These are phyloP conservation scores for Nothophoma quercina DNA, from an alignment of 2,329 filamentous ascomycete species.

Conservation along the genomic window DNA sequence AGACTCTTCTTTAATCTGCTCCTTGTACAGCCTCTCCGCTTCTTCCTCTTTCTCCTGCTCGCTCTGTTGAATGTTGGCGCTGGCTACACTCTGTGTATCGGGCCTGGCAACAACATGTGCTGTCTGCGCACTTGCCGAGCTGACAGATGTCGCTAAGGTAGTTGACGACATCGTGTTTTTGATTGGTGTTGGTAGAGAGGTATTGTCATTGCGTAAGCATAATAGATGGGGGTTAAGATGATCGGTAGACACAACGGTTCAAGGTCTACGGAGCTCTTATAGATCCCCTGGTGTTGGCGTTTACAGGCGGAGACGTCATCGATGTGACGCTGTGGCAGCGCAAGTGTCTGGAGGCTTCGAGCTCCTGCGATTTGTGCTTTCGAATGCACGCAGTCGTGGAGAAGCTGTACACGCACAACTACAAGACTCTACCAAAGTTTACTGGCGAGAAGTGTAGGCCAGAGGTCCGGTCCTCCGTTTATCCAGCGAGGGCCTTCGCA, in stretches of 20 bases:
- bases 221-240: too few relatives aligned
- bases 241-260: too few relatives aligned
- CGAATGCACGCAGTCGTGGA: too few relatives aligned
- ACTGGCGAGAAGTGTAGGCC: too few relatives aligned
- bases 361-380: neutral
- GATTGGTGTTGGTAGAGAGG: too few relatives aligned
- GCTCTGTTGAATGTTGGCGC: slow-evolving; percentile 17
- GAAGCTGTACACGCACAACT: too few relatives aligned
- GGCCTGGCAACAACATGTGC: slow-evolving; percentile 31
- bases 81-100: slow-evolving; percentile 39
- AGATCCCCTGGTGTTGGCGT: too few relatives aligned
- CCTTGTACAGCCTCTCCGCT: slow-evolving; percentile 47
- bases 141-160: slow-evolving; percentile 3
- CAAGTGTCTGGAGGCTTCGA: slow-evolving; percentile 9
- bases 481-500: slow-evolving; percentile 43
- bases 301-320: slow-evolving; percentile 4
- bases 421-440: too few relatives aligned
- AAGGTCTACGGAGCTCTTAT: too few relatives aligned
- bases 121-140: slow-evolving; percentile 35
- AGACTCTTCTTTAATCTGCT: slow-evolving; percentile 52
- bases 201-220: too few relatives aligned
- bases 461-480: too few relatives aligned
- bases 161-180: neutral
- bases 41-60: slow-evolving; percentile 39
- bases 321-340: slow-evolving; percentile 7